A percentile compares a stretch with the other conserved stretches of the same genome.
Evolutionary conservation across 768 basidiomycete genomes (phyloP).

Genomic region (Tylopilus sp.): DNA sequence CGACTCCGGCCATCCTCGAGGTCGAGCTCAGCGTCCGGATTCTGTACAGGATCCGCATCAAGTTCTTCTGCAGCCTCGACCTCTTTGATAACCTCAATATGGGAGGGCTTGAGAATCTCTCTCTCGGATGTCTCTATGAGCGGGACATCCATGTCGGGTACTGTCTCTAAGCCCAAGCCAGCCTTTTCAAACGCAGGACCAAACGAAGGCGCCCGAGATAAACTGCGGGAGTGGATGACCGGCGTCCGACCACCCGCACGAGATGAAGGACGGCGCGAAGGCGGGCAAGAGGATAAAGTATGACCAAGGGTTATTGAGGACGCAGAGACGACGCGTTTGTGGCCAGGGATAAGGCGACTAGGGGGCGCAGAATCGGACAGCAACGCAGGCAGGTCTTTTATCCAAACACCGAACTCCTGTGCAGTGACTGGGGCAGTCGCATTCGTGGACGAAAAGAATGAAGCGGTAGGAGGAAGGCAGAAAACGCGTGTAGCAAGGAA

Average conservation of each 20-base stretch:
- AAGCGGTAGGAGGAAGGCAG: conserved; percentile 63
- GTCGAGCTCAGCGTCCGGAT: conserved; percentile 26
- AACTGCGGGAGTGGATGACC: conserved; percentile 48
- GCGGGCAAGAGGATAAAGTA: conserved; percentile 57
- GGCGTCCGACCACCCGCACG: conserved; percentile 58
- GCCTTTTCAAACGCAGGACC: conserved; percentile 42
- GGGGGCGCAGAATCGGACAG: conserved; percentile 43
- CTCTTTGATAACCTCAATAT: conserved; percentile 35
- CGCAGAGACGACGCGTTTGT: conserved; percentile 56
- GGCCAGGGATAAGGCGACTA: conserved; percentile 35
- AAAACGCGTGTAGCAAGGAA: conserved; percentile 85
- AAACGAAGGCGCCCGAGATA: conserved; percentile 64
- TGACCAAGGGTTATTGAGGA: conserved; percentile 60
- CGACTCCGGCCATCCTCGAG: conserved; percentile 39
- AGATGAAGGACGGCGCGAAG: conserved; percentile 70
- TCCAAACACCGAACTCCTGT: conserved; percentile 83
- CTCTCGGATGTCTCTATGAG: conserved; percentile 42
- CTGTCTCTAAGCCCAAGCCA: conserved; percentile 46
- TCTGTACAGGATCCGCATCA: conserved; percentile 18
- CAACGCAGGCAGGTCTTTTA: conserved; percentile 72
- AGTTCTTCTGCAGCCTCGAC: conserved; percentile 35
- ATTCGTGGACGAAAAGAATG: conserved; percentile 15
- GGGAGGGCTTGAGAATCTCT: conserved; percentile 23
- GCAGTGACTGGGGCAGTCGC: conserved; percentile 55
- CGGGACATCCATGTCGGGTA: conserved; percentile 44